Conservation (phyloP, 169 alveolate genomes). For the Babesia bovis region DNA sequence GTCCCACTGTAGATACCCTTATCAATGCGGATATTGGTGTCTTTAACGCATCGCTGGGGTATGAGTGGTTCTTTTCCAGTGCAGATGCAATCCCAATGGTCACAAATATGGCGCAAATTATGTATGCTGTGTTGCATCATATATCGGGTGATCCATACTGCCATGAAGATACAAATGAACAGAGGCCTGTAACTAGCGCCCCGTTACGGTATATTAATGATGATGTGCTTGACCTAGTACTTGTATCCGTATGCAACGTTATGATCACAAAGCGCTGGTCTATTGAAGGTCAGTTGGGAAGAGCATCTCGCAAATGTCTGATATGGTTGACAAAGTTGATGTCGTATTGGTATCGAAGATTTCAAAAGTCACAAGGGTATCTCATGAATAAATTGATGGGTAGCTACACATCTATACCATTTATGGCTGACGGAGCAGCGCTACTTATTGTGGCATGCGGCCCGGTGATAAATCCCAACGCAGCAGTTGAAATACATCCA, state of each 20-base stretch:
- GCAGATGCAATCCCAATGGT: conserved; percentile 15
- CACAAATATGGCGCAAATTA: conserved; percentile 1
- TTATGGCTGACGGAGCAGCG: conserved; percentile 45
- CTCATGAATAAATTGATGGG: conserved; percentile 57
- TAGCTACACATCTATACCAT: conserved; percentile 21
- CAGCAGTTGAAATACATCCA: neutral
- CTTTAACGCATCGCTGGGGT: conserved; percentile 46
- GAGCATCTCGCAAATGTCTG: conserved; percentile 12
- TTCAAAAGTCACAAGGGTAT: conserved; percentile 49
- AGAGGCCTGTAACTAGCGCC: conserved; percentile 1
- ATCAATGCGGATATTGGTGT: conserved; percentile 44
- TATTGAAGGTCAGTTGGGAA: conserved; percentile 14
- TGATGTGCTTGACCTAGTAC: conserved; percentile 20
- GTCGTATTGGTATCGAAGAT: conserved; percentile 59
- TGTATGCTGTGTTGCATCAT: conserved; percentile 14
- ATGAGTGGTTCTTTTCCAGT: conserved; percentile 40
- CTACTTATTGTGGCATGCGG: conserved; percentile 39
- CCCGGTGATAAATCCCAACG: conserved; percentile 30
- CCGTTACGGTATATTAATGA: conserved; percentile 41
- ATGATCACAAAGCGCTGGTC: neutral
- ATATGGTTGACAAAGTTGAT: conserved; percentile 28
- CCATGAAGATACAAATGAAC: conserved; percentile 29
- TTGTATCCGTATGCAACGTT: conserved; percentile 24
- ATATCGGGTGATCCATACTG: conserved; percentile 13
- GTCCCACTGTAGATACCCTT: conserved; percentile 37